These are phyloP conservation scores for Fusarium pseudoanthophilum DNA, from an alignment of 2,329 filamentous ascomycete genomes.

Conservation along the genomic window DNA sequence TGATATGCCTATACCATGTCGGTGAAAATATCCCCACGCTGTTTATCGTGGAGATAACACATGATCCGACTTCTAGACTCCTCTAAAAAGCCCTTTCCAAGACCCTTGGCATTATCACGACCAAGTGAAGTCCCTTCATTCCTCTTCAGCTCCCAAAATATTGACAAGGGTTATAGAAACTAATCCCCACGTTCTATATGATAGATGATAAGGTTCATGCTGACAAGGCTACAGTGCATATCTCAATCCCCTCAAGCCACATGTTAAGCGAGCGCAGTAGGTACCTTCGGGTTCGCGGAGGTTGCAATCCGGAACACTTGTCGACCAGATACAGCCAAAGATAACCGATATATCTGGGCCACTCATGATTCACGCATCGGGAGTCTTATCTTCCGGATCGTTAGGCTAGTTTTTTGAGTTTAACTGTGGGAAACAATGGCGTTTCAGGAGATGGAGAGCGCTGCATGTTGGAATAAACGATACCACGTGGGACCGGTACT, in stretches of 20 bases:
- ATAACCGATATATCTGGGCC: not conserved
- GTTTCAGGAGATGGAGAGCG: not conserved
- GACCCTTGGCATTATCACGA: not conserved
- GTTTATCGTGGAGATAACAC: not conserved
- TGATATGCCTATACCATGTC: not conserved
- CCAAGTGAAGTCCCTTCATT: not conserved
- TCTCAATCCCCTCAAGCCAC: not conserved
- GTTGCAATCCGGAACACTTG: not conserved
- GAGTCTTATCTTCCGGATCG: not conserved
- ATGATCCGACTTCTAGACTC: not conserved
- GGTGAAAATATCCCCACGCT: not conserved
- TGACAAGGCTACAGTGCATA: not conserved
- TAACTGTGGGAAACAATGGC: not conserved
- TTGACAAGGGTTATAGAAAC: not conserved
- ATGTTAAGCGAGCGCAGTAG: not conserved
- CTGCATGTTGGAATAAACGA: not conserved
- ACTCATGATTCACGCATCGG: not conserved
- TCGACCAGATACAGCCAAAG: not conserved
- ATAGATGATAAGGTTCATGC: not conserved
- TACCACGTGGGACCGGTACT: not conserved
- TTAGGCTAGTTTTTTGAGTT: not conserved
- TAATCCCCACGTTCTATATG: not conserved
- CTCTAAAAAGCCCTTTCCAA: not conserved
- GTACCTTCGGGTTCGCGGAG: too few relatives aligned
- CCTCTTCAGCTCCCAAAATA: not conserved